These are phyloP conservation scores for Candida piceae DNA, from an alignment of 805 yeast genomes.

Conservation along the genomic window DNA sequence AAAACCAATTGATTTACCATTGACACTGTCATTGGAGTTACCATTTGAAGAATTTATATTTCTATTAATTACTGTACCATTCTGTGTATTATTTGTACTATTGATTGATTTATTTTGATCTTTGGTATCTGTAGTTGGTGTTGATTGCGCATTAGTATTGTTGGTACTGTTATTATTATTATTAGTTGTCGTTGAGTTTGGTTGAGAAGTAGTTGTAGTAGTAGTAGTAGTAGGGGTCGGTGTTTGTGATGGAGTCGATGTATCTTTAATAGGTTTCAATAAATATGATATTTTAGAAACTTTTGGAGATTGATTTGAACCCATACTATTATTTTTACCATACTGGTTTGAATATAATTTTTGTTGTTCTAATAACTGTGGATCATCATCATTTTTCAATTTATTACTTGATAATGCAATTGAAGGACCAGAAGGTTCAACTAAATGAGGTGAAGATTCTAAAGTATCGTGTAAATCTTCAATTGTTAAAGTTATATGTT, in stretches of 20 bases:
- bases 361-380: conserved; percentile 17
- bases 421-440: conserved; percentile 63
- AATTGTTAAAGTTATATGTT: conserved; percentile 43
- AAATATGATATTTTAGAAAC: conserved; percentile 26
- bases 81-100: neutral
- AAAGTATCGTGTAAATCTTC: conserved; percentile 67
- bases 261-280: conserved; percentile 9
- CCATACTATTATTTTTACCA: neutral
- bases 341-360: conserved; percentile 2
- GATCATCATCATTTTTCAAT: conserved; percentile 54
- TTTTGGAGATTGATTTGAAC: conserved; percentile 10
- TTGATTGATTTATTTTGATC: neutral
- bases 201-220: conserved; percentile 1
- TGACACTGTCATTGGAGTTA: neutral
- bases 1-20: conserved; percentile 4
- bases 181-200: too few species aligned
- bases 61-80: neutral
- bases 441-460: conserved; percentile 57
- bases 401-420: conserved; percentile 44
- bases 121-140: neutral
- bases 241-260: too few species aligned
- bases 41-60: neutral
- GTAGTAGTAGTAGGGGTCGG: conserved; percentile 8
- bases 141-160: neutral
- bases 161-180: too few species aligned